A percentile compares a stretch with the other conserved stretches of the same genome.
These are phyloP conservation scores for Cyclocybe cylindracea DNA, from an alignment of 768 basidiomycete species.

Conservation along the genomic window DNA sequence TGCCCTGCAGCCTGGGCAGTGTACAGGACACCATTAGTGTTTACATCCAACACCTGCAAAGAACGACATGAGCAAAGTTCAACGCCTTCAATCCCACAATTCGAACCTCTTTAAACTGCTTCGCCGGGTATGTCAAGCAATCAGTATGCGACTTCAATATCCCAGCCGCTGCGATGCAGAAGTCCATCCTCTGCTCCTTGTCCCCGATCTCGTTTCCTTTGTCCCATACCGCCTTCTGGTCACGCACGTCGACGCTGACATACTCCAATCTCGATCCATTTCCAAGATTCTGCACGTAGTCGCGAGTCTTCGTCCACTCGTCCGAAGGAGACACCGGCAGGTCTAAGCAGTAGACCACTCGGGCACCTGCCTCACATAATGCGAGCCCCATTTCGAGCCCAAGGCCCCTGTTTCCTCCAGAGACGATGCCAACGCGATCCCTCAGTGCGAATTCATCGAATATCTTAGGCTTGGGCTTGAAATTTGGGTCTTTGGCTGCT, in stretches of 20 bases:
- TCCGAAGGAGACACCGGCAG: slow-evolving; percentile 54
- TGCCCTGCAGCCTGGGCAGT: slow-evolving; percentile 67
- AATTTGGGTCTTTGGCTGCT: slow-evolving; percentile 34
- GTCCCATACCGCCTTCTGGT: slow-evolving; percentile 63
- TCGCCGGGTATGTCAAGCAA: slow-evolving; percentile 65
- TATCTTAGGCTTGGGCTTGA: slow-evolving; percentile 47
- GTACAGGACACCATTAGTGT: slow-evolving; percentile 63
- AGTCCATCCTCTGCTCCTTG: slow-evolving; percentile 69
- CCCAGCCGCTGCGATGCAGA: slow-evolving; percentile 79
- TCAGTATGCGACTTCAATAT: slow-evolving; percentile 60
- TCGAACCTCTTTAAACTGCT: slow-evolving; percentile 63
- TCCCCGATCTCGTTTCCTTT: slow-evolving; percentile 60
- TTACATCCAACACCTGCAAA: slow-evolving; percentile 63
- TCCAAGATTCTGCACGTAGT: slow-evolving; percentile 50
- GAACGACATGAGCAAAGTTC: background rate
- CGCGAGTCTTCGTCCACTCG: slow-evolving; percentile 55
- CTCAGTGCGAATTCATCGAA: slow-evolving; percentile 60
- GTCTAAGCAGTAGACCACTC: slow-evolving; percentile 70
- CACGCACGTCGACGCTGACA: slow-evolving; percentile 60
- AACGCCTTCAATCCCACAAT: background rate
- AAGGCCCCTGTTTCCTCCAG: slow-evolving; percentile 67
- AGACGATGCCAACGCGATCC: slow-evolving; percentile 61
- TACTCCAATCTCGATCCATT: slow-evolving; percentile 55
- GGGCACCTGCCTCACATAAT: slow-evolving; percentile 71
- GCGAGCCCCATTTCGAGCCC: slow-evolving; percentile 85